A percentile compares a stretch with the other conserved stretches of the same genome.
phyloP scores from a whole-genome alignment of 352 stramenopile genomes.

The Globisporangium ultimum region DNA sequence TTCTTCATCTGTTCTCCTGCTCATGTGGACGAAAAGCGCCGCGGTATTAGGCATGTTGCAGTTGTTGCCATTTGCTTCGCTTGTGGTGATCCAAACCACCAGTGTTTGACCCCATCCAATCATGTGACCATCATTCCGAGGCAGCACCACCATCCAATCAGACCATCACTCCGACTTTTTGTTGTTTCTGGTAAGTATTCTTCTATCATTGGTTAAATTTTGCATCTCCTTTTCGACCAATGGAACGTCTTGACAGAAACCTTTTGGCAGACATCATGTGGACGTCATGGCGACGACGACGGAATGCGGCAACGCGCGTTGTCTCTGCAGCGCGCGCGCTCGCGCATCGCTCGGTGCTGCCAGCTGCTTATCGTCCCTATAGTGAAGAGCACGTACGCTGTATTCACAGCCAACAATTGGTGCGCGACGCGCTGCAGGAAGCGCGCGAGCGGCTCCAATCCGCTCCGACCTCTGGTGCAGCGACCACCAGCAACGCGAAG shows the following conservation, averaged over 20 bases:
- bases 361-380: not conserved
- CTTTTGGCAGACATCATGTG: too few species aligned
- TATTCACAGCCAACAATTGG: slow-evolving; percentile 10
- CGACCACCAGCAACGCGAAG: not conserved
- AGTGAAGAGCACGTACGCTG: not conserved
- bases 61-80: not conserved
- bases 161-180: not conserved
- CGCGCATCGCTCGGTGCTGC: not conserved
- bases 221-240: not conserved
- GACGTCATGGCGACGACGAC: too few species aligned
- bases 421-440: slow-evolving; percentile 10
- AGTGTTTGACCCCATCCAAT: too few species aligned
- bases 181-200: not conserved
- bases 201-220: not conserved
- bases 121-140: too few species aligned
- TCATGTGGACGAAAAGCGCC: too few species aligned
- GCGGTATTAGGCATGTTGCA: not conserved
- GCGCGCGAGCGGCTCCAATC: slow-evolving; percentile 10
- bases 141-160: too few species aligned
- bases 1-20: not conserved
- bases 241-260: not conserved
- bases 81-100: not conserved
- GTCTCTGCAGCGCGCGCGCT: not conserved
- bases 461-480: not conserved
- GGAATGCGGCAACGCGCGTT: not conserved